Base-by-base conservation (phyloP, 257 asterid species). In the Fraxinus excelsior region DNA sequence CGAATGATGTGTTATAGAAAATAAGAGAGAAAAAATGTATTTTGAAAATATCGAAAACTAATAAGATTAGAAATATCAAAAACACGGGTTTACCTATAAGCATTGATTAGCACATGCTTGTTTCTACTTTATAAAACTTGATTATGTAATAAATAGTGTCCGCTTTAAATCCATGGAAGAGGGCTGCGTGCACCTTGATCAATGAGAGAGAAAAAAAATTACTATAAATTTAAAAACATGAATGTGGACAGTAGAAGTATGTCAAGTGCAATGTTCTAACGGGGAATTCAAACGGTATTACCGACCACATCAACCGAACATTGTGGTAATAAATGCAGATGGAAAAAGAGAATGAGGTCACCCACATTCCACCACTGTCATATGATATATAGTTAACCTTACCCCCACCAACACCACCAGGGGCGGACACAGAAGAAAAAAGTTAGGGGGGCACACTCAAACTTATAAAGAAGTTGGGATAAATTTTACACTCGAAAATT, bases 171-270 rank as follows among this genome's bases (percentile, higher is more conserved):
- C 49, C 49, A 42, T 2, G 75, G 69, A 78, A 80, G 71, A 44
- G 90, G 86, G 89, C 90, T 87, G 86, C 68, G 26, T 62, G 89
- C 84, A 85, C 96, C 96, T 85, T 38, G 91, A 71, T 86, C 82
- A 35, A 73, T 76, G 88, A 35, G 78, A 40, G 34, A 26, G 28
- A 40, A 53, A 58, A 23, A 23, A 9, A 60, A 73, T 28, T 29
- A 46, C 26, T 21, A 18, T 14, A 42, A 56, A 76, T 2, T 26
- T 68, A 71, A 44, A 12, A 69, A 3, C 11, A 18, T 60, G 6
- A 58, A 46, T 74, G 90, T 86, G 10, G 35, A 88, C 87, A 80
- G 77, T 86, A 73, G 29, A 56, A 80, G 80, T 76, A 69, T 29
- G 88, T 81, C 91, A 88, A 84, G 73, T 88, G 91, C 93, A 88